These are phyloP conservation scores for Geopyxis carbonaria DNA, from an alignment of 495 filamentous ascomycete species.

Conservation along the genomic window DNA sequence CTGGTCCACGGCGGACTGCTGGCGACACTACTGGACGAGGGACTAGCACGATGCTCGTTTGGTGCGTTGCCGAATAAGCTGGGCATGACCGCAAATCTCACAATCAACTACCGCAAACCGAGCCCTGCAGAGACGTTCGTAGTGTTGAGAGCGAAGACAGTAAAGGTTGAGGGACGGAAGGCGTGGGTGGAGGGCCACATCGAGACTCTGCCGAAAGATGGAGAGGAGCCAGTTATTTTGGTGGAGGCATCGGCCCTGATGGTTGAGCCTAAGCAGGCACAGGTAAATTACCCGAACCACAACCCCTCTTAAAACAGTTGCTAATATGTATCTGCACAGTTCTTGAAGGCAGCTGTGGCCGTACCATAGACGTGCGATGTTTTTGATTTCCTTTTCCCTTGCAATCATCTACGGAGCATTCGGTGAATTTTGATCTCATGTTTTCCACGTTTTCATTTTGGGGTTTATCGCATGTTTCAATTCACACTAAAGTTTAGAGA, in stretches of 20 bases:
- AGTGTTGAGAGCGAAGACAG: conserved; percentile 63
- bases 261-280: conserved; percentile 70
- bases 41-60: conserved; percentile 79
- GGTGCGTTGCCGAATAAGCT: conserved; percentile 74
- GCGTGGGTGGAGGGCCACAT: conserved; percentile 89
- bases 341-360: too few relatives aligned
- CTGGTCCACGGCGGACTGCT: conserved; percentile 84
- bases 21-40: conserved; percentile 85
- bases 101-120: conserved; percentile 73
- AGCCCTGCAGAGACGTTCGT: conserved; percentile 59
- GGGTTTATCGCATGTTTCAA: too few relatives aligned
- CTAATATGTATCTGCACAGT: too few relatives aligned
- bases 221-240: conserved; percentile 45
- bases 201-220: conserved; percentile 53
- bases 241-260: conserved; percentile 74
- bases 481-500: too few relatives aligned
- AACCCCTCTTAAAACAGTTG: conserved; percentile 22
- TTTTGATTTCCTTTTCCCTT: too few relatives aligned
- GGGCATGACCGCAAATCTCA: conserved; percentile 79
- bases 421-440: too few relatives aligned
- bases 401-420: too few relatives aligned
- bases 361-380: too few relatives aligned
- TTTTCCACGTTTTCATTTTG: too few relatives aligned
- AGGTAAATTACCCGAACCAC: conserved; percentile 45
- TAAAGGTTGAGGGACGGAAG: conserved; percentile 83